These are phyloP conservation scores for Aspergillus sp. DNA, from an alignment of 2,329 filamentous ascomycete genomes.

Conservation along the genomic window DNA sequence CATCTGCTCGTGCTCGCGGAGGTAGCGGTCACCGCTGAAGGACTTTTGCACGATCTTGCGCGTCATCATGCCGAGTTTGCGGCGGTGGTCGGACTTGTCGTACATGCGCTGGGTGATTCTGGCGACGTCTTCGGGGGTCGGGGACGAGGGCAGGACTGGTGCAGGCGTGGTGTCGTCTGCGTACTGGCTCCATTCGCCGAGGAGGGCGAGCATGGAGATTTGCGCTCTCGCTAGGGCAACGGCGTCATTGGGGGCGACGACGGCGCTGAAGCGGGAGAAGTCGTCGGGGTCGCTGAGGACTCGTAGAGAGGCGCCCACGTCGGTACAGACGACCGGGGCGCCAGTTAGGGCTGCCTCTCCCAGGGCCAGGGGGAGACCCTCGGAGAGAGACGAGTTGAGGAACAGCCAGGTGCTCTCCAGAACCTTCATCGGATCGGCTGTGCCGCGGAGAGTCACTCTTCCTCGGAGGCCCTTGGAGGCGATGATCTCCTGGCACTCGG, in stretches of 20 bases:
- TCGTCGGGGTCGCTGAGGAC: slow-evolving; percentile 45
- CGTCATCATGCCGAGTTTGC: slow-evolving; percentile 59
- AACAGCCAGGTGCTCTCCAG: slow-evolving; percentile 59
- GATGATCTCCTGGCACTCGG: slow-evolving; percentile 59
- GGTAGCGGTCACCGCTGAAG: slow-evolving; percentile 60
- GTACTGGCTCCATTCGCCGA: slow-evolving; percentile 62
- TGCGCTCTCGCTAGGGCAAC: slow-evolving; percentile 61
- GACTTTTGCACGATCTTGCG: slow-evolving; percentile 59
- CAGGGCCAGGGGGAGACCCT: slow-evolving; percentile 47
- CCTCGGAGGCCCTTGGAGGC: slow-evolving; percentile 54
- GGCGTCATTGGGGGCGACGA: slow-evolving; percentile 65
- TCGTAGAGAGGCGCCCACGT: slow-evolving; percentile 42
- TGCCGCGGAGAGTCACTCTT: slow-evolving; percentile 54
- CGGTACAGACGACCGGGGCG: slow-evolving; percentile 45
- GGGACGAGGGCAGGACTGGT: slow-evolving; percentile 49
- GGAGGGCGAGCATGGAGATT: slow-evolving; percentile 60
- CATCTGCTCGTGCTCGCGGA: slow-evolving; percentile 63
- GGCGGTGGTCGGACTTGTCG: slow-evolving; percentile 57
- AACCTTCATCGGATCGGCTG: slow-evolving; percentile 57
- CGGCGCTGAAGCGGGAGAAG: slow-evolving; percentile 57
- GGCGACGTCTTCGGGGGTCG: slow-evolving; percentile 52
- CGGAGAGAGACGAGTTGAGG: slow-evolving; percentile 48
- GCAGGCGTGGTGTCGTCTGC: slow-evolving; percentile 51
- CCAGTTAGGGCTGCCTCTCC: slow-evolving; percentile 49
- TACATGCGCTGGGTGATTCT: slow-evolving; percentile 60